Evolutionary conservation across 2,329 filamentous ascomycete genomes (phyloP).

Genomic region (Acrodontium crateriforme): DNA sequence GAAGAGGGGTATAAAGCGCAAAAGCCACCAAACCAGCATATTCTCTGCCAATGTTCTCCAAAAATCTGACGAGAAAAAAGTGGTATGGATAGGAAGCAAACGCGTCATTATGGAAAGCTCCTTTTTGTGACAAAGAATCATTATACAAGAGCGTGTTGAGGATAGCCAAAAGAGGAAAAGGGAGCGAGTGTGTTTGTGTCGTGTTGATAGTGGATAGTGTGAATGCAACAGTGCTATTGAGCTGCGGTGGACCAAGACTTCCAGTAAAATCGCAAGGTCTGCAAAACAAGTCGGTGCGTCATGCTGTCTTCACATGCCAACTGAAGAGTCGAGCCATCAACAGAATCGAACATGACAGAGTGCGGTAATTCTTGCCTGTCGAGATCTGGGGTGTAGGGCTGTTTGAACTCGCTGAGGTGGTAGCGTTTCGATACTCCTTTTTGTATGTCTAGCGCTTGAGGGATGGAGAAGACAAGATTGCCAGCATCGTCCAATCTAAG

Average conservation of each 20-base stretch:
- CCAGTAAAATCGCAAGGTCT: slow-evolving; percentile 18
- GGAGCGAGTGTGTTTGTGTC: too few species aligned
- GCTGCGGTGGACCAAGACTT: slow-evolving; percentile 11
- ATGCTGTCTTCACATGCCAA: slow-evolving; percentile 46
- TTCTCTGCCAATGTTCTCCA: too few species aligned
- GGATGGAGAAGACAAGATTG: slow-evolving; percentile 64
- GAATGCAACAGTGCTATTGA: too few species aligned
- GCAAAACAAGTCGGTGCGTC: slow-evolving; percentile 38
- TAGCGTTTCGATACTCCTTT: slow-evolving; percentile 41
- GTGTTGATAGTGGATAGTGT: too few species aligned
- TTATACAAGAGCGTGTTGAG: too few species aligned
- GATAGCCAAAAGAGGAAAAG: too few species aligned
- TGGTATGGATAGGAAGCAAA: too few species aligned
- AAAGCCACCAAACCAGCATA: too few species aligned
- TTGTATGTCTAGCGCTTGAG: slow-evolving; percentile 37
- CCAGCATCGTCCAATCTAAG: slow-evolving; percentile 75
- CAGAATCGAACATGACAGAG: slow-evolving; percentile 54
- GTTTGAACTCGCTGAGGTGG: slow-evolving; percentile 70
- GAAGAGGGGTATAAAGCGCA: too few species aligned
- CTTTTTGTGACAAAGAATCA: too few species aligned
- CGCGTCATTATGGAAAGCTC: too few species aligned
- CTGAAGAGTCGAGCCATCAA: slow-evolving; percentile 48
- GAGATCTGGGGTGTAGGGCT: slow-evolving; percentile 71
- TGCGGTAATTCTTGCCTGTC: slow-evolving; percentile 88
- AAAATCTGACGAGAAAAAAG: too few species aligned